These are phyloP conservation scores for Calonectria ilicicola DNA, from an alignment of 2,329 filamentous ascomycete genomes.

Conservation along the genomic window DNA sequence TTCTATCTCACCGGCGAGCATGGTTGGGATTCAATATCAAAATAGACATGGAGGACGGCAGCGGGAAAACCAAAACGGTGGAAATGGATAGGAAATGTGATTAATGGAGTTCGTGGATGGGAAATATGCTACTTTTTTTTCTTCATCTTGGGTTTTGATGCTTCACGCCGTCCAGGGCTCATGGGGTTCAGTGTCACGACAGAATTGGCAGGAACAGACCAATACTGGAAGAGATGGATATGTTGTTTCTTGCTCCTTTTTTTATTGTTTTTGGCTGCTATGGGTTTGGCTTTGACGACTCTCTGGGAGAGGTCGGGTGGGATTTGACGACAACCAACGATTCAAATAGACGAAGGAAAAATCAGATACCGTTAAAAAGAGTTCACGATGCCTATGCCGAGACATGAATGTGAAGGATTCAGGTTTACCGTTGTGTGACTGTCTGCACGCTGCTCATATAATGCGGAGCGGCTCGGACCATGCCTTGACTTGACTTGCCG, in stretches of 20 bases:
- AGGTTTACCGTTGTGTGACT: neutral
- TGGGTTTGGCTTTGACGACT: neutral
- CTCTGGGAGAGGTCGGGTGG: neutral
- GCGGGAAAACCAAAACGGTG: slow-evolving; percentile 18
- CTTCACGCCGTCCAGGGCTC: neutral
- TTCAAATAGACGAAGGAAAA: slow-evolving; percentile 16
- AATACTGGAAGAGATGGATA: slow-evolving; percentile 4
- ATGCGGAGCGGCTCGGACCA: neutral
- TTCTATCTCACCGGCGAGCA: slow-evolving; percentile 16
- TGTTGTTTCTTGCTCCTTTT: neutral
- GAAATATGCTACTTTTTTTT: neutral
- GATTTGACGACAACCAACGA: neutral
- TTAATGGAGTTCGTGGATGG: slow-evolving; percentile 1
- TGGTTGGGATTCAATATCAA: slow-evolving; percentile 23
- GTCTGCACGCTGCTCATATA: neutral
- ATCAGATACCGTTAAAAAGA: neutral
- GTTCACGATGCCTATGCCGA: neutral
- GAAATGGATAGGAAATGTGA: slow-evolving; percentile 11
- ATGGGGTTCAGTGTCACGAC: neutral
- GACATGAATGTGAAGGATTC: neutral
- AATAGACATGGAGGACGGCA: slow-evolving; percentile 21
- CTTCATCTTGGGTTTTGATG: neutral
- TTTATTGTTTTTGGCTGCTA: neutral
- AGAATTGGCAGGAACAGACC: slow-evolving; percentile 3
- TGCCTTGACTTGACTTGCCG: neutral